Percentiles rank a stretch among this genome's conserved stretches.
These are phyloP conservation scores for Magnaporthales sp. DNA, from an alignment of 2,329 filamentous ascomycete genomes.

Conservation along the genomic window DNA sequence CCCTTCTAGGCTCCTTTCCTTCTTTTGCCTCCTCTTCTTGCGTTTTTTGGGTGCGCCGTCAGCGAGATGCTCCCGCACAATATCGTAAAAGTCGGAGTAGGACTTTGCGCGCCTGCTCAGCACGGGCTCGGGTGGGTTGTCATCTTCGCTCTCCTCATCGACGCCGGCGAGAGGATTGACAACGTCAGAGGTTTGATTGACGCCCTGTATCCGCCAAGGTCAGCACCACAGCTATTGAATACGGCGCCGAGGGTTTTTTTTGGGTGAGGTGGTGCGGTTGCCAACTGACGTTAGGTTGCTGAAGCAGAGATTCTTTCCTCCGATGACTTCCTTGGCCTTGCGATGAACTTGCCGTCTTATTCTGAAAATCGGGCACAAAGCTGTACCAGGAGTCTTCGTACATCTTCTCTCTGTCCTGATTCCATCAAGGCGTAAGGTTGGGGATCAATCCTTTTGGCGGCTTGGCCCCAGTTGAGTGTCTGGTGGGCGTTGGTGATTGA, in stretches of 20 bases:
- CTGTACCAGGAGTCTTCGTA: conserved; percentile 83
- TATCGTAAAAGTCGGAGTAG: conserved; percentile 69
- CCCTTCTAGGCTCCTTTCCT: conserved; percentile 39
- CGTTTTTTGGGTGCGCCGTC: conserved; percentile 37
- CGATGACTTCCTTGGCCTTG: conserved; percentile 43
- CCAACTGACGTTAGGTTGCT: conserved; percentile 51
- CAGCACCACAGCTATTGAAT: conserved; percentile 11
- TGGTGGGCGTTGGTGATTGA: not conserved
- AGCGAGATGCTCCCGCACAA: conserved; percentile 46
- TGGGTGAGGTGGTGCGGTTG: not conserved
- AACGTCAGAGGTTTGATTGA: conserved; percentile 39
- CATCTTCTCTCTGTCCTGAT: conserved; percentile 36
- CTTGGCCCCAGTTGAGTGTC: not conserved
- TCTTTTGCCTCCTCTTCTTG: conserved; percentile 23
- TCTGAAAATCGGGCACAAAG: conserved; percentile 56
- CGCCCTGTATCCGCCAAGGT: conserved; percentile 31
- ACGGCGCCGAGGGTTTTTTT: not conserved
- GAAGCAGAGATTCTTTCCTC: conserved; percentile 61
- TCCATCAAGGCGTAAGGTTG: not conserved
- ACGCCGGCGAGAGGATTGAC: conserved; percentile 49
- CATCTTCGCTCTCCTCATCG: conserved; percentile 46
- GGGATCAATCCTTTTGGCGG: not conserved
- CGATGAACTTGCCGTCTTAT: conserved; percentile 34
- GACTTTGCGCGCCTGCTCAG: conserved; percentile 61
- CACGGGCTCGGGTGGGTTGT: conserved; percentile 57